Base-by-base conservation (phyloP, 164 flowering plant species). In the Chimonanthus salicifolius region DNA sequence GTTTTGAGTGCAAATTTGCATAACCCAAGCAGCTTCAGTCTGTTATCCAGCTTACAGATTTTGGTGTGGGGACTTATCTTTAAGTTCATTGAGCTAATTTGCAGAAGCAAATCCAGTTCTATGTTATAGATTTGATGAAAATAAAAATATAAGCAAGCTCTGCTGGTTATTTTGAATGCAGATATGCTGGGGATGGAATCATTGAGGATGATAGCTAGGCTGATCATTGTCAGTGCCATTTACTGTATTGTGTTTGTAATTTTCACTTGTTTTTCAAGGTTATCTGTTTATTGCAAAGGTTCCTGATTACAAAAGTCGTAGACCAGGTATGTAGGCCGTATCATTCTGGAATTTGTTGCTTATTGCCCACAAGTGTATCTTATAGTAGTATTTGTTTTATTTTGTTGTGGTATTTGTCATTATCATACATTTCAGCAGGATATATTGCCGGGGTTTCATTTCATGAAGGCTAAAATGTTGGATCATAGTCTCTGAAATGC, bases 141-240 rank as follows among this genome's bases (percentile, higher is more conserved):
- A 54, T 1, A 54, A 54, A 54, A 11, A 54, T 54, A 16, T 66
- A 66, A 66, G 68, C 68, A 15, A 2, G 3, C 46, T n/a, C 16
- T 50, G 21, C 16, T 51, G 47, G 11, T 62, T 54, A 65, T 63
- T 11, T 71, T 69, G 71, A 46, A 71, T 76, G 78, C 93, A 91
- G 98, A 82, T 91, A 89, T 75, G 87, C 77, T 3, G 88, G 92
- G 3, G 96, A 91, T 69, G 92, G 87, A 65, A 75, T 72, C 15
- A 72, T 76, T 4, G 90, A 90, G 69, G 98, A 91, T 64, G 92
- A 83, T 76, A 81, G 93, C 77, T 82, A 89, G 81, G 70, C 68
- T 44, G 92, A 88, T 49, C 89, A 83, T 71, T 84, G 85, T 80
- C 88, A 87, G 84, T 46, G 62, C 58, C 58, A 70, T 70, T 54